These are phyloP conservation scores for Cyamopsis tetragonoloba DNA, from an alignment of 306 rosid species.

Conservation along the genomic window DNA sequence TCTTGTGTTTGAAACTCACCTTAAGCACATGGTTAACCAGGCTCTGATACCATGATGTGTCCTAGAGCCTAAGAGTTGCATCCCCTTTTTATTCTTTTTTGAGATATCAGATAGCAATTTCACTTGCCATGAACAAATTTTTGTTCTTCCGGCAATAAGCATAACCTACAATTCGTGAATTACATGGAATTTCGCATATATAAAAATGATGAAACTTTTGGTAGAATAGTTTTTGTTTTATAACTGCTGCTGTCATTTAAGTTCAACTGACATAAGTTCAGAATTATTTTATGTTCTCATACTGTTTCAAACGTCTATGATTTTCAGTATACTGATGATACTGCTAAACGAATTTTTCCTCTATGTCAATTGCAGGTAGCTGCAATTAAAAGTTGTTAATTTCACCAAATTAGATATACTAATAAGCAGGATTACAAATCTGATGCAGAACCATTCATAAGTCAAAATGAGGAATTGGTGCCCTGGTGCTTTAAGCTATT, in stretches of 20 bases:
- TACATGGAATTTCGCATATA: not conserved
- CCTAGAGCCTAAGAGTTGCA: not conserved
- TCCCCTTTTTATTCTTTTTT: too few species aligned
- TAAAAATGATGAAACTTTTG: too few species aligned
- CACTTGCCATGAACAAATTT: too few species aligned
- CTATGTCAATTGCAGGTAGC: not conserved
- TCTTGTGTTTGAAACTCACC: constrained; percentile 23
- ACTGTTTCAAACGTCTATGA: not conserved
- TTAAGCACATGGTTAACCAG: constrained; percentile 31
- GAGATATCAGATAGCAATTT: too few species aligned
- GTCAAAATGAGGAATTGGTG: not conserved
- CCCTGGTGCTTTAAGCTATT: not conserved
- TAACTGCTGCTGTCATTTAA: too few species aligned
- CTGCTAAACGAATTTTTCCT: not conserved
- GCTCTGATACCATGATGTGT: constrained; percentile 44
- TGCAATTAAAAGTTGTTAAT: not conserved
- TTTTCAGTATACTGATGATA: not conserved
- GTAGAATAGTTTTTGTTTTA: too few species aligned
- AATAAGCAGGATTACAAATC: not conserved
- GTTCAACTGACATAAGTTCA: too few species aligned
- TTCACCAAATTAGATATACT: not conserved
- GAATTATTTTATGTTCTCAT: not conserved
- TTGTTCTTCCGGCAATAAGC: too few species aligned
- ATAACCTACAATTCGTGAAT: too few species aligned
- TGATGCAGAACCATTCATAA: not conserved